These are phyloP conservation scores for Cordyceps cicadae DNA, from an alignment of 2,329 filamentous ascomycete species.

Conservation along the genomic window DNA sequence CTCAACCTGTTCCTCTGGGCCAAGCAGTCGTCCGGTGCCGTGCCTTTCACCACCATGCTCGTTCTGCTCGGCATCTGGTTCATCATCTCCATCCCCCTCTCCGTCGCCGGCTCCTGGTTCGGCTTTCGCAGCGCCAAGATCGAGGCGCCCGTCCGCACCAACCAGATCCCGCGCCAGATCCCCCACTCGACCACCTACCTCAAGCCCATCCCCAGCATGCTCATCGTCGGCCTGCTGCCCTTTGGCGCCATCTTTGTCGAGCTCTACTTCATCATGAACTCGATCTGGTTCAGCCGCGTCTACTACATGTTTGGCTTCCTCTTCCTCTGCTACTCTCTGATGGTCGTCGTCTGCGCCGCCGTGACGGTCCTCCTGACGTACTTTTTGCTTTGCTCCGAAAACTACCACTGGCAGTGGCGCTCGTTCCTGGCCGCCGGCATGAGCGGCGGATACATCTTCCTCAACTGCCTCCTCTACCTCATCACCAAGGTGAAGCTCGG, in stretches of 20 bases:
- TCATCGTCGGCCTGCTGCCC: constrained; percentile 84
- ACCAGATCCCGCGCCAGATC: constrained; percentile 96
- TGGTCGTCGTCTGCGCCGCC: constrained; percentile 90
- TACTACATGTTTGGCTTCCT: constrained; percentile 99
- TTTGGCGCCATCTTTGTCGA: constrained; percentile 98
- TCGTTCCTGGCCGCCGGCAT: constrained; percentile 87
- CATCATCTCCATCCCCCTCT: constrained; percentile 86
- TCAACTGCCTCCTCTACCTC: constrained; percentile 87
- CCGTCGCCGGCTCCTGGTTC: constrained; percentile 82
- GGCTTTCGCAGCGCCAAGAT: constrained; percentile 71
- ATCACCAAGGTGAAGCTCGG: constrained; percentile 78
- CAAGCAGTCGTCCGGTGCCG: constrained; percentile 82
- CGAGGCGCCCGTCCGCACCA: constrained; percentile 79
- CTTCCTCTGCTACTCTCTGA: constrained; percentile 93
- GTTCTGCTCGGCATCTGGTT: constrained; percentile 94
- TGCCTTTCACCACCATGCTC: constrained; percentile 95
- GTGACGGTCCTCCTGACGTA: constrained; percentile 94
- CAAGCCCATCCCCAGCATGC: constrained; percentile 77
- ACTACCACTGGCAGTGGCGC: constrained; percentile 99
- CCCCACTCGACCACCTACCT: constrained; percentile 78
- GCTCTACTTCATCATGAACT: constrained; percentile 98
- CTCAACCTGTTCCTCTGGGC: constrained; percentile 96
- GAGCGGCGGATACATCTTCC: constrained; percentile 84
- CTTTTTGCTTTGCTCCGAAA: constrained; percentile 89
- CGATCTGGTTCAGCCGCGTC: constrained; percentile 96